phyloP scores from a whole-genome alignment of 2,329 filamentous ascomycete species.

The Alternaria viburni region DNA sequence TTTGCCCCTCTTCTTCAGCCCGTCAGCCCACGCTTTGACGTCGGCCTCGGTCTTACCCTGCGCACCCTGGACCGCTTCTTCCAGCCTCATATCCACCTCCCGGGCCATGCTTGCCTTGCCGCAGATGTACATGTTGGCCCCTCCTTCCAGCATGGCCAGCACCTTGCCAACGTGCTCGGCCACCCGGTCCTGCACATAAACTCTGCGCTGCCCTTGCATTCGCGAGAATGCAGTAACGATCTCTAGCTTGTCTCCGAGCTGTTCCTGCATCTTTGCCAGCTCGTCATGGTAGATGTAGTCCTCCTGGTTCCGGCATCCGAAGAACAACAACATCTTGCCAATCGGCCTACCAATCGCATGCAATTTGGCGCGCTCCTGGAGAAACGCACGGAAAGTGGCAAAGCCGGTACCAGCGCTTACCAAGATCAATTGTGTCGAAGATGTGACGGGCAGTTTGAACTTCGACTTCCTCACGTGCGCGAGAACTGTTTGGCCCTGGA shows the following conservation, averaged over 20 bases:
- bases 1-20: constrained; percentile 57
- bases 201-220: constrained; percentile 13
- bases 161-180: constrained; percentile 37
- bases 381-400: constrained; percentile 44
- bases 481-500: constrained; percentile 37
- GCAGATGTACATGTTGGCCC: constrained; percentile 52
- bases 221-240: constrained; percentile 37
- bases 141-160: constrained; percentile 44
- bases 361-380: constrained; percentile 44
- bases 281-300: constrained; percentile 45
- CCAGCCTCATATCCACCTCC: constrained; percentile 51
- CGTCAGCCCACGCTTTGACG: constrained; percentile 55
- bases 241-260: constrained; percentile 30
- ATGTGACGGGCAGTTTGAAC: constrained; percentile 55
- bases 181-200: constrained; percentile 52
- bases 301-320: constrained; percentile 37
- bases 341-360: constrained; percentile 37
- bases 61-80: constrained; percentile 42
- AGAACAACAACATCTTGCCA: constrained; percentile 43
- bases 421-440: constrained; percentile 57
- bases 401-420: constrained; percentile 45
- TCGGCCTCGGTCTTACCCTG: constrained; percentile 51
- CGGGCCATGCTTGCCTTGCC: constrained; percentile 50
- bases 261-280: constrained; percentile 25
- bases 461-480: constrained; percentile 52